phyloP scores from a whole-genome alignment of 257 asterid genomes.

The Haberlea rhodopensis region DNA sequence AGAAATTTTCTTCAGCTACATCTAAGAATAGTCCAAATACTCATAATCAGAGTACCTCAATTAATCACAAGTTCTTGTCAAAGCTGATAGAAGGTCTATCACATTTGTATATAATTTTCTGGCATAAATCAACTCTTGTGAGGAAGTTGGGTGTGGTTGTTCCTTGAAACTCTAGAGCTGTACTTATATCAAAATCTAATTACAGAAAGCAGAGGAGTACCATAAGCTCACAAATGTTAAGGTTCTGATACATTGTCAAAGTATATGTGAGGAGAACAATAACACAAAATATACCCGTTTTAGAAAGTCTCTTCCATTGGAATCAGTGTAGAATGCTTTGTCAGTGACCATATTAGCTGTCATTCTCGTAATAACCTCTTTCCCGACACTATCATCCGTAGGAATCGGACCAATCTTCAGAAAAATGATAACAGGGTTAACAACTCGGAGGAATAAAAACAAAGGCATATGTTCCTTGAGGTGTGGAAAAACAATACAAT shows the following conservation, averaged over 20 bases:
- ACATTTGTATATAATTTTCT: too few relatives aligned
- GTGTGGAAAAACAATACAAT: not conserved
- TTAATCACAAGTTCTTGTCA: too few relatives aligned
- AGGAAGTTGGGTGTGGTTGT: too few relatives aligned
- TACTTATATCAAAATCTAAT: too few relatives aligned
- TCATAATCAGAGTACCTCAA: too few relatives aligned
- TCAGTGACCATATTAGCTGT: conserved; percentile 68
- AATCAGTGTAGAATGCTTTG: conserved; percentile 71
- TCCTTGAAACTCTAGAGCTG: too few relatives aligned
- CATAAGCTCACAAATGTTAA: not conserved
- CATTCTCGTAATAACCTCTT: conserved; percentile 79
- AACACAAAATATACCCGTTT: conserved; percentile 53
- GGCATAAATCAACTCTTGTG: too few relatives aligned
- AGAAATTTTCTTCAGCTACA: too few relatives aligned
- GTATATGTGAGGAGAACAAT: conserved; percentile 3
- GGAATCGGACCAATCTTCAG: conserved; percentile 84
- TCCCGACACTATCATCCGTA: conserved; percentile 59
- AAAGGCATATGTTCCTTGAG: conserved; percentile 4
- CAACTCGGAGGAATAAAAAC: conserved; percentile 11
- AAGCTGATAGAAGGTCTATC: too few relatives aligned
- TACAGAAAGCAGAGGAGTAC: too few relatives aligned
- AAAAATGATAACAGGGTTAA: not conserved
- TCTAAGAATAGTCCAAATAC: too few relatives aligned
- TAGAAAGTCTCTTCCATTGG: conserved; percentile 88
- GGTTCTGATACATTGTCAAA: not conserved